Base-by-base conservation (phyloP, 2,329 filamentous ascomycete species). In the Trichoderma pleuroti region DNA sequence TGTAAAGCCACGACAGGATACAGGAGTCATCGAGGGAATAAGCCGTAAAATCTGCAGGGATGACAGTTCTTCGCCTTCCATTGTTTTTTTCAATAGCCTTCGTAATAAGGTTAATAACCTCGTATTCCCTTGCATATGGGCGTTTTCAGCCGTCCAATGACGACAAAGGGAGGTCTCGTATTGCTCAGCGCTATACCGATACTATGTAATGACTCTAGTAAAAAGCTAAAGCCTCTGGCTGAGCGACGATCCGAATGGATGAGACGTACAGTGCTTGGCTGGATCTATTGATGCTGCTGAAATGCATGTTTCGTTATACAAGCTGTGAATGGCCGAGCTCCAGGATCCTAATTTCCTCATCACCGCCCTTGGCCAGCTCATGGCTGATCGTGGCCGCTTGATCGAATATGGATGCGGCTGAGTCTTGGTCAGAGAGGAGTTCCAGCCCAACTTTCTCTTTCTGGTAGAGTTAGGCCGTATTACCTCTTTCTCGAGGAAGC, bases 121-220 rank as follows among this genome's bases (percentile, higher is more conserved):
- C 67, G 67, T 70, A 70, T 70, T 70, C 52, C 46, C 46, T 70
- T 62, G 59, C 67, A 70, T 54, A 46, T 63, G 57, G 60, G 57
- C 49, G 57, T 70, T 63, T 21, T 42, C 49, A 28, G 42, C 32
- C 34, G 28, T 63, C 67, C 67, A 70, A 70, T 70, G 59, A 36
- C n/a, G 34, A 54, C 42, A 42, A 36, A 62, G 34, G 39, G 59
- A 56, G 54, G 60, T 49, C 67, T 70, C 67, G 67, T 70, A 70
- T 70, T 63, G 16, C 42, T 63, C 46, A 63, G 28, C 57, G 46
- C 67, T 42, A 70, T 63, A 21, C 26, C 26, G 18, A 28, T 61
- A 36, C 34, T 36, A 36, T 61, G 39, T 52, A 36, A 18, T 61
- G 34, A 34, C 32, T 62, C 46, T 70, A 70, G 67, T 32, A 70